phyloP scores from a whole-genome alignment of 306 rosid species.

The Rubus parviflorus region DNA sequence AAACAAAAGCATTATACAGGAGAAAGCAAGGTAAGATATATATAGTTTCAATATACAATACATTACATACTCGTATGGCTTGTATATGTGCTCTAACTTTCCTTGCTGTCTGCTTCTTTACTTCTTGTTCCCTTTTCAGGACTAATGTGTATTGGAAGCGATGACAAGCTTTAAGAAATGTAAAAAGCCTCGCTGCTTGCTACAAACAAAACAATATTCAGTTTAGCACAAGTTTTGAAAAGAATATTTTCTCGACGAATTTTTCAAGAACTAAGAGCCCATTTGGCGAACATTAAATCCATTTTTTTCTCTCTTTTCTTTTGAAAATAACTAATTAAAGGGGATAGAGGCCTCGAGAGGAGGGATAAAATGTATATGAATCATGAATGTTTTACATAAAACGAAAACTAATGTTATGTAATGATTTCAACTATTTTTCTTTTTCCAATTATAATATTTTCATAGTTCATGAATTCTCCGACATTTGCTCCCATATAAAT shows the following conservation, averaged over 20 bases:
- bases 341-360: not conserved
- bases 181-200: not conserved
- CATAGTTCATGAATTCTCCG: not conserved
- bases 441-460: not conserved
- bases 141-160: not conserved
- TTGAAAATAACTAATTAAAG: not conserved
- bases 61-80: slow-evolving; percentile 58
- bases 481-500: too few relatives aligned
- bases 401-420: not conserved
- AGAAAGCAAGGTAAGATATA: slow-evolving; percentile 7
- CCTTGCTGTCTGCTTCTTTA: slow-evolving; percentile 21
- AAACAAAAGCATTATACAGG: not conserved
- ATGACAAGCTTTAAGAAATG: not conserved
- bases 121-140: not conserved
- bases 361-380: not conserved
- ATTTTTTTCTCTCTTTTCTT: not conserved
- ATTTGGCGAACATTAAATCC: too few relatives aligned
- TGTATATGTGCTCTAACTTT: slow-evolving; percentile 71
- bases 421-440: not conserved
- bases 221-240: not conserved
- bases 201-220: not conserved
- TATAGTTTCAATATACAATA: slow-evolving; percentile 20
- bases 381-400: not conserved
- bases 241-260: not conserved
- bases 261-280: not conserved